Conservation (phyloP, 2,329 filamentous ascomycete genomes). For the Diplodia scrobiculata region DNA sequence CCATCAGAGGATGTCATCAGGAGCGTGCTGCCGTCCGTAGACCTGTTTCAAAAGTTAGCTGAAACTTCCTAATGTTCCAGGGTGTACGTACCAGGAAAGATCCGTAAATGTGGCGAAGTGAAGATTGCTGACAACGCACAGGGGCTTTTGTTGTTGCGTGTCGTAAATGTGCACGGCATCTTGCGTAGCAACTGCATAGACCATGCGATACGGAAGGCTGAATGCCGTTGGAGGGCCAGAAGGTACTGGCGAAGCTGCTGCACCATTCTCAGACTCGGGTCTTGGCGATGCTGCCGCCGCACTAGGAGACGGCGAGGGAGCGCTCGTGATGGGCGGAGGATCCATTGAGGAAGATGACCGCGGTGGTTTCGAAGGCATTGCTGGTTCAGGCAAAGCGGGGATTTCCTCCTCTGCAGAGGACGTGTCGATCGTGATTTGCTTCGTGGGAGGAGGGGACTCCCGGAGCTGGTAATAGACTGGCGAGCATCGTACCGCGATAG, state of each 20-base stretch:
- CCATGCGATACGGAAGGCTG: conserved; percentile 83
- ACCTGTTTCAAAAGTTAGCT: conserved; percentile 57
- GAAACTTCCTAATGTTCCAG: background rate
- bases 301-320: conserved; percentile 53
- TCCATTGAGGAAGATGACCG: conserved; percentile 74
- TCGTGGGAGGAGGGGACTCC: conserved; percentile 66
- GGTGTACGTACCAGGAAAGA: conserved; percentile 68
- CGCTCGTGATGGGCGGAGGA: conserved; percentile 68
- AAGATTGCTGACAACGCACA: conserved; percentile 93
- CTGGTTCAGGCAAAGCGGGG: conserved; percentile 78
- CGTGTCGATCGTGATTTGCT: conserved; percentile 92
- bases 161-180: conserved; percentile 95
- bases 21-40: conserved; percentile 73
- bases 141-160: conserved; percentile 90
- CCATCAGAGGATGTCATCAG: conserved; percentile 98
- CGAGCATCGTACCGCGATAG: conserved; percentile 91
- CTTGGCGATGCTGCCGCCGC: conserved; percentile 59
- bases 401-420: conserved; percentile 84
- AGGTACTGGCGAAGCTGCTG: conserved; percentile 58
- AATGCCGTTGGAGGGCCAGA: conserved; percentile 65
- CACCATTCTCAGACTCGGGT: conserved; percentile 54
- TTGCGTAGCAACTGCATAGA: conserved; percentile 96
- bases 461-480: conserved; percentile 84
- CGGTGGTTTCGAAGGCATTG: conserved; percentile 59
- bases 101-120: conserved; percentile 98